Conservation (phyloP, 768 basidiomycete species). For the Coprinellus micaceus region DNA sequence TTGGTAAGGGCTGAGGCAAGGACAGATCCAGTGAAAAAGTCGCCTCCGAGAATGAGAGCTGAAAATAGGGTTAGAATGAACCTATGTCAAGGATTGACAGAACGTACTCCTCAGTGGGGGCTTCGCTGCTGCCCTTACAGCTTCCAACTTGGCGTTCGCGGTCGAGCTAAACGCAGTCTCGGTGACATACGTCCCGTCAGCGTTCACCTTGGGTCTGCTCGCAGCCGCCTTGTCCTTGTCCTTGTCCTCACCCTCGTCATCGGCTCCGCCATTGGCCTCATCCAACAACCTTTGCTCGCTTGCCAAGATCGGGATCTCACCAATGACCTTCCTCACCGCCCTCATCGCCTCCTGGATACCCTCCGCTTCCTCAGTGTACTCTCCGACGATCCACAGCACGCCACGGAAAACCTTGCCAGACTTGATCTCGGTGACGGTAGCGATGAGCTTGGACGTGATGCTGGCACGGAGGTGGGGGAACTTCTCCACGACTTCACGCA, state of each 20-base stretch:
- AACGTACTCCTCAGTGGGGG: conserved; percentile 79
- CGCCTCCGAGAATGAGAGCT: conserved; percentile 89
- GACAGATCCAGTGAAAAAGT: conserved; percentile 94
- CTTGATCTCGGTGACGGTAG: conserved; percentile 82
- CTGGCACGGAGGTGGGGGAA: conserved; percentile 82
- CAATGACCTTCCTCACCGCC: conserved; percentile 80
- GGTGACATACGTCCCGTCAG: conserved; percentile 97
- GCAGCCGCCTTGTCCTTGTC: conserved; percentile 46
- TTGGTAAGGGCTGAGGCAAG: conserved; percentile 90
- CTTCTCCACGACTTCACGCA: conserved; percentile 91
- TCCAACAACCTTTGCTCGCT: conserved; percentile 82
- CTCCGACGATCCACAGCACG: conserved; percentile 96
- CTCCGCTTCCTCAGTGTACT: conserved; percentile 69
- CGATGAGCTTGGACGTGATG: conserved; percentile 81
- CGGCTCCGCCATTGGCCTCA: conserved; percentile 51
- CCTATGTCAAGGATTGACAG: not conserved
- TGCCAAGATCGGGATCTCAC: conserved; percentile 96
- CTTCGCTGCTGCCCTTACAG: conserved; percentile 82
- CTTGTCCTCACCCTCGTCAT: conserved; percentile 39
- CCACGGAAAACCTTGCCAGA: conserved; percentile 97
- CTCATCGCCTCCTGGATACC: conserved; percentile 73
- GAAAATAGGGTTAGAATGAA: not conserved
- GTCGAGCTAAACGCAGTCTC: conserved; percentile 79
- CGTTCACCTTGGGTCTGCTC: conserved; percentile 74
- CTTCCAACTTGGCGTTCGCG: conserved; percentile 64